Conservation (phyloP, 2,329 filamentous ascomycete genomes). For the Neurospora sp. region DNA sequence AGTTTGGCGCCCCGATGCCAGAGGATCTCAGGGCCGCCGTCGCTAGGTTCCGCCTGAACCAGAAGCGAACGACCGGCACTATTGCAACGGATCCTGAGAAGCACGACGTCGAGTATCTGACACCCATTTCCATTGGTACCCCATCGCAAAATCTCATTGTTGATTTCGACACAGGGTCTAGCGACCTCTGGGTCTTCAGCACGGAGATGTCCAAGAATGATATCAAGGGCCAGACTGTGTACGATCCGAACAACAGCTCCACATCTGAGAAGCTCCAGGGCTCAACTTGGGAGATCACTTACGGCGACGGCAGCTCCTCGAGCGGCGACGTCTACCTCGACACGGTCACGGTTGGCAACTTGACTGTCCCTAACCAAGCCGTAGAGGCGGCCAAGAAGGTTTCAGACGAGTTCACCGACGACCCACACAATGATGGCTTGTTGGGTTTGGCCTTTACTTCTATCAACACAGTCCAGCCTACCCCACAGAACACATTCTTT, state of each 20-base stretch:
- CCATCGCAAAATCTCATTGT: conserved; percentile 21
- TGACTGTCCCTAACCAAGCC: conserved; percentile 30
- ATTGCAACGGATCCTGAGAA: conserved; percentile 19
- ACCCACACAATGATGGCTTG: conserved; percentile 30
- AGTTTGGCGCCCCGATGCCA: conserved; percentile 27
- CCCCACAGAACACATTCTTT: conserved; percentile 32
- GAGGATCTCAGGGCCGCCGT: conserved; percentile 20
- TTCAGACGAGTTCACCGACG: conserved; percentile 28
- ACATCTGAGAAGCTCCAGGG: conserved; percentile 28
- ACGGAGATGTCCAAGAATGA: conserved; percentile 22
- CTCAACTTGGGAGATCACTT: conserved; percentile 30
- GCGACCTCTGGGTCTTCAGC: conserved; percentile 36
- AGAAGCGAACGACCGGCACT: conserved; percentile 19
- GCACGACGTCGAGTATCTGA: conserved; percentile 28
- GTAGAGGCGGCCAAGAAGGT: conserved; percentile 33
- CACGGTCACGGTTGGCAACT: conserved; percentile 30
- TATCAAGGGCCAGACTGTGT: conserved; percentile 29
- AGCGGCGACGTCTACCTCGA: conserved; percentile 34
- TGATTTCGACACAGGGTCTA: conserved; percentile 25
- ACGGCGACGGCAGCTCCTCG: conserved; percentile 33
- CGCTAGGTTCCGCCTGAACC: conserved; percentile 9
- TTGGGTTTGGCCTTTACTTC: conserved; percentile 33
- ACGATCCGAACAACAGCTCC: conserved; percentile 28
- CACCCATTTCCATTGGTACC: conserved; percentile 31
- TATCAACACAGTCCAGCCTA: conserved; percentile 32